A percentile compares a stretch with the other conserved stretches of the same genome.
phyloP scores from a whole-genome alignment of 176 grass and related monocot species.

The Rhynchospora pubera region DNA sequence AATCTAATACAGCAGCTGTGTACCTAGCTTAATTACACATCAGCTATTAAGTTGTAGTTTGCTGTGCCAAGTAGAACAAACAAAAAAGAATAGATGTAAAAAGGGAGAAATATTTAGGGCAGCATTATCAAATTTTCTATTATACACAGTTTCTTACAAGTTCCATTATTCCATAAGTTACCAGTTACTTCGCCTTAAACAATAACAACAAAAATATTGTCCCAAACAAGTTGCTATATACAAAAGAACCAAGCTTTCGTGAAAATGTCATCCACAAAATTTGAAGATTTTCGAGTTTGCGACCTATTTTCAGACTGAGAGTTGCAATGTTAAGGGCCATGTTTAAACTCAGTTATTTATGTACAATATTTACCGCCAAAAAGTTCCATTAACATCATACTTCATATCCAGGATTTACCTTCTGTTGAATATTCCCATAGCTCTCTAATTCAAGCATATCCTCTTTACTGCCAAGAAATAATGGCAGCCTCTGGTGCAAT shows the following conservation, averaged over 20 bases:
- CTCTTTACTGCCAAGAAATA: slow-evolving; percentile 80
- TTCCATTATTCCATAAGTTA: too few species aligned
- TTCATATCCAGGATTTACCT: slow-evolving; percentile 86
- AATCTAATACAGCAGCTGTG: too few species aligned
- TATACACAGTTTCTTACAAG: too few species aligned
- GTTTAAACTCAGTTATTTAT: neutral
- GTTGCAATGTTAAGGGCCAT: neutral
- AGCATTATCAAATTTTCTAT: too few species aligned
- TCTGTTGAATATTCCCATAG: slow-evolving; percentile 79
- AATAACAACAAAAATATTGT: too few species aligned
- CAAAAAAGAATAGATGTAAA: too few species aligned
- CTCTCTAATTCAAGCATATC: slow-evolving; percentile 95
- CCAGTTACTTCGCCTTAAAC: too few species aligned
- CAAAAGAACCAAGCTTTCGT: neutral
- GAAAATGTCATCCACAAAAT: neutral
- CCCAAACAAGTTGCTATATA: neutral
- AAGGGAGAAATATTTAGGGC: too few species aligned
- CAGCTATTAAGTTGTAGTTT: too few species aligned
- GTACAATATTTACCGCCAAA: slow-evolving; percentile 1
- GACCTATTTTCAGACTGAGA: neutral
- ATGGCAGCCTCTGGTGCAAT: slow-evolving; percentile 76
- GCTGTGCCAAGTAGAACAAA: too few species aligned
- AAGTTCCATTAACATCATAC: slow-evolving; percentile 36
- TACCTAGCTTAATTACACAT: too few species aligned
- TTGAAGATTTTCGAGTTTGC: neutral